Evolutionary conservation across 768 basidiomycete genomes (phyloP).

Genomic region (Sutorius australiensis): DNA sequence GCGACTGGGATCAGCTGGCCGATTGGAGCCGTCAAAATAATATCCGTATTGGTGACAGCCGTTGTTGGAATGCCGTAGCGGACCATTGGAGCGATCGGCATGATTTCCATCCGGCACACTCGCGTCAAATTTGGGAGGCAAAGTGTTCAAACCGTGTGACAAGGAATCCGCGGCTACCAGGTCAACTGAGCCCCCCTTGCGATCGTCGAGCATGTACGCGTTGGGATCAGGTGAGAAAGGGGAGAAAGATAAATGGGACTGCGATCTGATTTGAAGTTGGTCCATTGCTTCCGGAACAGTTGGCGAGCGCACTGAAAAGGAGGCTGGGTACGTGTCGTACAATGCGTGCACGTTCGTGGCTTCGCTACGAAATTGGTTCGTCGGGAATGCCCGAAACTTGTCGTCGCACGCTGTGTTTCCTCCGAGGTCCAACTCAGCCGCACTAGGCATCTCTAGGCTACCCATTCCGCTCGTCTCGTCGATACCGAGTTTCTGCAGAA

Average conservation of each 20-base stretch:
- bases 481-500: constrained; percentile 54
- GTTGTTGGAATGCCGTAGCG: constrained; percentile 43
- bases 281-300: constrained; percentile 13
- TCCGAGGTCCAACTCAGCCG: constrained; percentile 8
- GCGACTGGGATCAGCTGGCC: constrained; percentile 38
- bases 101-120: constrained; percentile 36
- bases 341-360: constrained; percentile 7
- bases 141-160: constrained; percentile 48
- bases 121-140: constrained; percentile 47
- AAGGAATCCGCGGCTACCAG: constrained; percentile 39
- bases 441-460: constrained; percentile 9
- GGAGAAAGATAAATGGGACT: constrained; percentile 45
- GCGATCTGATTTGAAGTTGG: constrained; percentile 19
- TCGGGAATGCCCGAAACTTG: constrained; percentile 19
- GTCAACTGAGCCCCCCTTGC: constrained; percentile 35
- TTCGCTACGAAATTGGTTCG: constrained; percentile 21
- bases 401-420: constrained; percentile 23
- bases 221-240: constrained; percentile 81
- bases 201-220: constrained; percentile 35
- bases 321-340: constrained; percentile 22
- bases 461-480: constrained; percentile 35
- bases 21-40: constrained; percentile 43
- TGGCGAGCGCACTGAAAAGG: constrained; percentile 14
- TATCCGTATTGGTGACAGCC: constrained; percentile 42
- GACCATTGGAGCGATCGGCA: constrained; percentile 39